Conservation (phyloP, 495 filamentous ascomycete genomes). For the Sphaerosporella brunnea region DNA sequence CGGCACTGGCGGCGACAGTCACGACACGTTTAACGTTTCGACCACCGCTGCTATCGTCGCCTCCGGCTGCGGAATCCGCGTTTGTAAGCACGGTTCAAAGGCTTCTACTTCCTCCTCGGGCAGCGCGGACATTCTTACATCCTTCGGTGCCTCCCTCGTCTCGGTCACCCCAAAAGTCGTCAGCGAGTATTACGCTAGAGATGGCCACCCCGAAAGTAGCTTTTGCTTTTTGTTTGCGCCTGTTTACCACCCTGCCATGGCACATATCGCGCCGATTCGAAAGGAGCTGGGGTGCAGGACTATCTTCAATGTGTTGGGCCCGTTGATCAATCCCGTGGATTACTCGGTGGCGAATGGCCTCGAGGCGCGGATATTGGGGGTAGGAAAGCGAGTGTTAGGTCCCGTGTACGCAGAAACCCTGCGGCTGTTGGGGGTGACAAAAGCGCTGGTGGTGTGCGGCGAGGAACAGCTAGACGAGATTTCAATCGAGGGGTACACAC, state of each 20-base stretch:
- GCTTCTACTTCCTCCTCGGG: conserved; percentile 93
- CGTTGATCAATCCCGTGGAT: conserved; percentile 75
- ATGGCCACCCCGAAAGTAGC: conserved; percentile 32
- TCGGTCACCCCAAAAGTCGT: conserved; percentile 55
- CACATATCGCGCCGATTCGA: conserved; percentile 63
- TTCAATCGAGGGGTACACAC: conserved; percentile 65
- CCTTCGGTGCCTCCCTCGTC: conserved; percentile 53
- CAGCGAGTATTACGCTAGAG: conserved; percentile 35
- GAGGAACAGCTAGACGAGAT: conserved; percentile 92
- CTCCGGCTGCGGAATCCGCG: conserved; percentile 83
- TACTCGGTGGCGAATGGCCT: conserved; percentile 36
- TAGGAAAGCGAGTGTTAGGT: conserved; percentile 70
- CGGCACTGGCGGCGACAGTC: conserved; percentile 88
- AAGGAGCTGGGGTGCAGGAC: conserved; percentile 75
- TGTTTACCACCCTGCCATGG: conserved; percentile 89
- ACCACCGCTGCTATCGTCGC: conserved; percentile 87
- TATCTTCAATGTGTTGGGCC: conserved; percentile 91
- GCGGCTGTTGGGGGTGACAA: conserved; percentile 51
- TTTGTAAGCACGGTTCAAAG: conserved; percentile 87
- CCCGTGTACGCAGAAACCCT: conserved; percentile 76
- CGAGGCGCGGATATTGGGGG: conserved; percentile 80
- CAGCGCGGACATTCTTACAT: conserved; percentile 69
- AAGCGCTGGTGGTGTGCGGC: conserved; percentile 83
- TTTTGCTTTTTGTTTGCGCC: conserved; percentile 96
- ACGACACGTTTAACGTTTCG: conserved; percentile 95